A percentile compares a stretch with the other conserved stretches of the same genome.
Evolutionary conservation across 208 protist species (phyloP).

Genomic region (Trypanosoma melophagium): DNA sequence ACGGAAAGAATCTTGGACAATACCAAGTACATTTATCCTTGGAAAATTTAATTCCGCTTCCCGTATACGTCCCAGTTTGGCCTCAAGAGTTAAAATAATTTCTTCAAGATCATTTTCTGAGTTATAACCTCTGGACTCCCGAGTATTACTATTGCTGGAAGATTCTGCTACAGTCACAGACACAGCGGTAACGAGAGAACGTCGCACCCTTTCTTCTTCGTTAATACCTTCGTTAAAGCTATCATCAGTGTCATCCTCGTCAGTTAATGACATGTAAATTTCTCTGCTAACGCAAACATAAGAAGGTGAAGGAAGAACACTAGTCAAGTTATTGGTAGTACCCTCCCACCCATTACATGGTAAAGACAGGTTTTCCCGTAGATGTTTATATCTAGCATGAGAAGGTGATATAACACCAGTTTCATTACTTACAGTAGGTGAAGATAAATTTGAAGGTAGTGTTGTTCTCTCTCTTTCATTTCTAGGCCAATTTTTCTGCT

Average conservation of each 20-base stretch:
- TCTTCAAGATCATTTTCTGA: slow-evolving; percentile 1
- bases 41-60: not conserved
- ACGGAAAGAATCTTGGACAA: slow-evolving; percentile 5
- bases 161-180: slow-evolving; percentile 4
- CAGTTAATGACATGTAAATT: no score
- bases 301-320: no score
- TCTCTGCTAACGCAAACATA: no score
- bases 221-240: not conserved
- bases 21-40: slow-evolving; percentile 6
- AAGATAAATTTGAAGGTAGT: no score
- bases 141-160: not conserved
- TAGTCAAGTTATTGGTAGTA: no score
- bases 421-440: not conserved
- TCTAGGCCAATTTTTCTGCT: not conserved
- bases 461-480: not conserved
- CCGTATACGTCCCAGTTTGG: not conserved
- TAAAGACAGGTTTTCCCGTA: no score
- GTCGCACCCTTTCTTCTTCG: not conserved
- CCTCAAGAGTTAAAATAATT: slow-evolving; percentile 5
- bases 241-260: not conserved
- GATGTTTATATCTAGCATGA: no score
- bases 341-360: no score
- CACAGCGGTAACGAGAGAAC: not conserved
- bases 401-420: no score
- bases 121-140: no score